These are phyloP conservation scores for Pichia norvegensis DNA, from an alignment of 1,139 yeast genomes.

Conservation along the genomic window DNA sequence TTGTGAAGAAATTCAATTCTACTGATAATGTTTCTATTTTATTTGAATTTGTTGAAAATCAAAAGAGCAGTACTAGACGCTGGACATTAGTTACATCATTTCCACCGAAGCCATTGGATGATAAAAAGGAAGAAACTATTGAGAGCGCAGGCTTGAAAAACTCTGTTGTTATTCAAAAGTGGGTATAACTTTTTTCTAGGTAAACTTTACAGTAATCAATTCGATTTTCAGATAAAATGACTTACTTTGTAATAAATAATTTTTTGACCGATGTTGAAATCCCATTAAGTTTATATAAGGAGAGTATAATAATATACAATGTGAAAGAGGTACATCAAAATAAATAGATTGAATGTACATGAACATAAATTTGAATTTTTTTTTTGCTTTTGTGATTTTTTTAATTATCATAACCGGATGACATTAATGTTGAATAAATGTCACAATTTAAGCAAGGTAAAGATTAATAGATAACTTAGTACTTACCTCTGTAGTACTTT, in stretches of 20 bases:
- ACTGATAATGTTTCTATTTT: constrained; percentile 59
- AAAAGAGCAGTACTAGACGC: constrained; percentile 37
- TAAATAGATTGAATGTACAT: constrained; percentile 3
- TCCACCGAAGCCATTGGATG: constrained; percentile 71
- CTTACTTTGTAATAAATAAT: no score
- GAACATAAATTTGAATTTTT: constrained; percentile 4
- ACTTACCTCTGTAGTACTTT: constrained; percentile 79
- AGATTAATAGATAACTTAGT: constrained; percentile 8
- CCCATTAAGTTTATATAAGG: constrained; percentile 27
- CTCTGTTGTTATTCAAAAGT: constrained; percentile 87
- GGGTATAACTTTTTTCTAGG: constrained; percentile 32
- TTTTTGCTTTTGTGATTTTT: constrained; percentile 4
- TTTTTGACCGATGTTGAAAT: constrained; percentile 33
- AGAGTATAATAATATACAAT: constrained; percentile 14
- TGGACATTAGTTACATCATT: constrained; percentile 75
- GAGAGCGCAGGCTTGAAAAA: constrained; percentile 72
- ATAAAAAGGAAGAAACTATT: constrained; percentile 48
- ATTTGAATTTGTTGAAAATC: constrained; percentile 56
- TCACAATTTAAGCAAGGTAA: constrained; percentile 24
- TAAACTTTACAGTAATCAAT: no score
- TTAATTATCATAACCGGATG: constrained; percentile 27
- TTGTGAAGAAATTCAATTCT: constrained; percentile 57
- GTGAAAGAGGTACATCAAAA: neutral
- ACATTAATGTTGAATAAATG: constrained; percentile 68
- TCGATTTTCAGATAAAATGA: no score